Evolutionary conservation across 148 eudicot species (phyloP), one percentile per base, ranked within the genome.

Genomic region (Camellia granthamiana): DNA sequence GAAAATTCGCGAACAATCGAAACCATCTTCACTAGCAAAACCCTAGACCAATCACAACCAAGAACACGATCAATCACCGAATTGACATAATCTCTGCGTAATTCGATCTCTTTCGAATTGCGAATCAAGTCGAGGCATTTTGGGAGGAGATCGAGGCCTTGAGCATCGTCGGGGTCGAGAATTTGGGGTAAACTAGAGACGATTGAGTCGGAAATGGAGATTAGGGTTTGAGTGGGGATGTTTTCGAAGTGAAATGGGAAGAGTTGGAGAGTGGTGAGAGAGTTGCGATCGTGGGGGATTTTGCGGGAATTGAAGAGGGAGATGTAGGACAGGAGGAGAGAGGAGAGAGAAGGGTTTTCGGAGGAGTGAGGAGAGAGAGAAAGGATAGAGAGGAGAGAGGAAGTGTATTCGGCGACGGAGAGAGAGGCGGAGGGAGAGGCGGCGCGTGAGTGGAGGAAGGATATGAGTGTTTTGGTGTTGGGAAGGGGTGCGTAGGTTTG

Each of bases 11-110:
- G 69, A 18, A 88, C 18, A 59, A 83, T 62, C 9, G 88, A 86
- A 16, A 90, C 90, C 73, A 88, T 18, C 70, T 90, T 90, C 47
- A 86, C 82, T 64, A 90, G 38, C 81, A 90, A 30, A 77, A 74
- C 85, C 75, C 81, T 86, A 68, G 85, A 74, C 92, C 92, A 90
- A 8, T 66, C 77, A n/a, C 77, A 43, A 14, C 19, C 62, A 21
- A 90, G 65, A 65, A 90, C 55, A 56, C 41, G 59, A 43, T 84
- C 89, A n/a, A 87, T 30, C 49, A 75, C 79, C 3, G 78, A 81
- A 56, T 82, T 77, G 0, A 90, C 75, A 38, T 66, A 81, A 0
- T 71, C 83, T 1, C 8, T 54, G 7, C 82, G 46, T 13, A 61
- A 65, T 18, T 66, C 81, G 2, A 76, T 74, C 44, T 81, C 91